Conservation (phyloP, 2,329 filamentous ascomycete genomes). For the Cladosporium sp. region DNA sequence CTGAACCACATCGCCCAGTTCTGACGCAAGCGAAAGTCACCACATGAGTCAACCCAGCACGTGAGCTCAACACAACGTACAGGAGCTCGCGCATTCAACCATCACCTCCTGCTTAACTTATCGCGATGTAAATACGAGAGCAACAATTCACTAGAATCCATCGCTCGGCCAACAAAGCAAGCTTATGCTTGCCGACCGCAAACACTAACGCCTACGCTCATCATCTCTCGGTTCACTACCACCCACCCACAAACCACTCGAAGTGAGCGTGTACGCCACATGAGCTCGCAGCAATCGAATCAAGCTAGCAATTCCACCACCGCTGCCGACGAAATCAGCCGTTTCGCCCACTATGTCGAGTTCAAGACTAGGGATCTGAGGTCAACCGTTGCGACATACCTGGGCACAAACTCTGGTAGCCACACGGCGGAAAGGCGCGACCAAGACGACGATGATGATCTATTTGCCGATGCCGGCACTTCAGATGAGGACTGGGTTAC, state of each 20-base stretch:
- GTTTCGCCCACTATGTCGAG: conserved; percentile 1
- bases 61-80: background rate
- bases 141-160: background rate
- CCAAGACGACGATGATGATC: background rate
- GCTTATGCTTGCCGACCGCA: background rate
- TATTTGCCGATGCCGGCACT: background rate
- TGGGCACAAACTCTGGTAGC: background rate
- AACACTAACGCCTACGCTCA: background rate
- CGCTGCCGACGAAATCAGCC: background rate
- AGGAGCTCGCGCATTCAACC: background rate
- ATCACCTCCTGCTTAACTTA: background rate
- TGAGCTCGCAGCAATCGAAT: background rate
- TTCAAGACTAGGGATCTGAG: background rate
- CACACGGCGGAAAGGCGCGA: background rate
- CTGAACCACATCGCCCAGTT: background rate
- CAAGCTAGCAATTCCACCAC: background rate
- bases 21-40: background rate
- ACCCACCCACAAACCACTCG: background rate
- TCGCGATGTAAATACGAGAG: background rate
- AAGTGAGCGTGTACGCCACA: background rate
- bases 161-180: background rate
- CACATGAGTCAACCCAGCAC: background rate
- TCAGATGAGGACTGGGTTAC: background rate
- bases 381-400: background rate
- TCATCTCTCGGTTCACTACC: background rate